Evolutionary conservation across 768 basidiomycete species (phyloP).

Genomic region (Amanita polypyramis): DNA sequence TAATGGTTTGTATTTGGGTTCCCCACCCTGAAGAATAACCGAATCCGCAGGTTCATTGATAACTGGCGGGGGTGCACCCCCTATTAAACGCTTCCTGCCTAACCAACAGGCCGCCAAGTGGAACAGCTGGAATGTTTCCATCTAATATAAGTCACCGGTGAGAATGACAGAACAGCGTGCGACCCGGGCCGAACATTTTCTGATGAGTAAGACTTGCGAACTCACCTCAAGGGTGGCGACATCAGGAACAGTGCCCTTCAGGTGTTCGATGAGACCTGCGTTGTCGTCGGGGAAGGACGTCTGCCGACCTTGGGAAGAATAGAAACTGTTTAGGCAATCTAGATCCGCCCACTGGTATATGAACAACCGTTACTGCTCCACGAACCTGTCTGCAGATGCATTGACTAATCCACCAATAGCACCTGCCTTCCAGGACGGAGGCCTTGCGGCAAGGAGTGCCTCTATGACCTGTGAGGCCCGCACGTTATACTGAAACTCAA

Average conservation of each 20-base stretch:
- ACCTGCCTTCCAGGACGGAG: constrained; percentile 21
- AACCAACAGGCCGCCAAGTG: constrained; percentile 71
- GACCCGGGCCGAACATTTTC: background rate
- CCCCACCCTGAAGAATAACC: constrained; percentile 19
- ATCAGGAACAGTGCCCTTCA: constrained; percentile 39
- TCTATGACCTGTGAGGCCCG: constrained; percentile 31
- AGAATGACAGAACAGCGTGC: background rate
- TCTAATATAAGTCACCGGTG: constrained; percentile 31
- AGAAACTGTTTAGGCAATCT: constrained; percentile 42
- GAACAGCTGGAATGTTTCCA: constrained; percentile 78
- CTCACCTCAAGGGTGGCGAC: constrained; percentile 62
- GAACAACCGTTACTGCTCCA: constrained; percentile 2
- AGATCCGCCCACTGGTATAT: background rate
- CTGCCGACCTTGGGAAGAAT: constrained; percentile 77
- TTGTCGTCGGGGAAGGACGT: constrained; percentile 77
- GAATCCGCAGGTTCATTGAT: constrained; percentile 34
- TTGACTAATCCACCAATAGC: constrained; percentile 45
- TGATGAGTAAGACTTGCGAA: background rate
- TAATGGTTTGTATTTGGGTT: constrained; percentile 11
- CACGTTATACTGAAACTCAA: constrained; percentile 1
- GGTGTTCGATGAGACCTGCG: constrained; percentile 43
- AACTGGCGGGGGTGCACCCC: constrained; percentile 26
- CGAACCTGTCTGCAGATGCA: constrained; percentile 74
- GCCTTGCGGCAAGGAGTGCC: constrained; percentile 34
- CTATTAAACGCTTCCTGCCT: constrained; percentile 9